Percentiles rank a stretch among this genome's conserved stretches.
These are phyloP conservation scores for Baeospora myosura DNA, from an alignment of 1,284 basidiomycete genomes.

Conservation along the genomic window DNA sequence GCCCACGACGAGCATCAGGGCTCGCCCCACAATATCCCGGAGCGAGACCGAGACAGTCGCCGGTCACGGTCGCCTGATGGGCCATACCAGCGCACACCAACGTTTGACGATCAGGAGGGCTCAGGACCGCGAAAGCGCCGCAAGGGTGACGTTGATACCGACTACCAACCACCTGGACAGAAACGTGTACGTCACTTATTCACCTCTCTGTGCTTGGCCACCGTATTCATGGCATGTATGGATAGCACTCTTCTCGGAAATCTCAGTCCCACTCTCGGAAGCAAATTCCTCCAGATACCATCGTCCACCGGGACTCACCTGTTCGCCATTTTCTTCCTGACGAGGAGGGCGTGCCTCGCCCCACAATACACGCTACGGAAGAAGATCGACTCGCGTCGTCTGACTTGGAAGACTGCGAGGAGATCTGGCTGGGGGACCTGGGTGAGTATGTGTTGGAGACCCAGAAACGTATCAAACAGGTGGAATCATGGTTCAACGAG, in stretches of 20 bases:
- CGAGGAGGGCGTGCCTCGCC: constrained; percentile 4
- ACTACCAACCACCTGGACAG: constrained; percentile 41
- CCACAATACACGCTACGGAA: constrained; percentile 21
- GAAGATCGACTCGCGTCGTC: constrained; percentile 54
- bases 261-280: constrained; percentile 7
- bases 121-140: constrained; percentile 47
- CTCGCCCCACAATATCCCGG: not conserved
- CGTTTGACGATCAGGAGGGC: too few species aligned
- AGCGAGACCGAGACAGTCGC: too few species aligned
- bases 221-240: not conserved
- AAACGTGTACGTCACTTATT: not conserved
- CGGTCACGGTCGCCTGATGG: not conserved
- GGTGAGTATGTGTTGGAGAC: constrained; percentile 63
- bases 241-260: constrained; percentile 10
- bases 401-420: constrained; percentile 71
- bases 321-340: constrained; percentile 9
- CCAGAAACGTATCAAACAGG: constrained; percentile 60
- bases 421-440: constrained; percentile 64
- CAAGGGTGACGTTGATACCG: constrained; percentile 43
- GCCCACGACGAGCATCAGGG: not conserved
- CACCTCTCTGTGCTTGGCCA: not conserved
- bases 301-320: constrained; percentile 8
- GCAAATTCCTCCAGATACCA: constrained; percentile 6
- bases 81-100: too few species aligned
- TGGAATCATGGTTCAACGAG: constrained; percentile 64